Conservation (phyloP, 1,139 yeast species). For the Pneumocystis sp. region DNA sequence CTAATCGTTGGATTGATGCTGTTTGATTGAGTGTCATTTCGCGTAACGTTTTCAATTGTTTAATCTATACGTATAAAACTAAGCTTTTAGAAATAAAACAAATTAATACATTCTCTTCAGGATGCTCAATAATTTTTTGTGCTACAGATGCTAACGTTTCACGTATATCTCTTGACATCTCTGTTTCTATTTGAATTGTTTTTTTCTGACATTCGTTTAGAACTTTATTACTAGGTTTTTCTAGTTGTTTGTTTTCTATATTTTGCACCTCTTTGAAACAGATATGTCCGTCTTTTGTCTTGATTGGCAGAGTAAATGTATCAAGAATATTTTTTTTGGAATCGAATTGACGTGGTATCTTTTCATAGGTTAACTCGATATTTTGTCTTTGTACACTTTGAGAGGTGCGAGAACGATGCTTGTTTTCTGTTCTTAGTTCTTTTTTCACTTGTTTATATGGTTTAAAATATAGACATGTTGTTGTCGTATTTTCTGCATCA, state of each 20-base stretch:
- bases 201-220: constrained; percentile 11
- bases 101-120: constrained; percentile 50
- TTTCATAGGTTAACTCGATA: constrained; percentile 25
- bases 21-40: constrained; percentile 21
- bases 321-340: constrained; percentile 28
- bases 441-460: neutral
- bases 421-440: neutral
- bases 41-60: constrained; percentile 51
- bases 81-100: neutral
- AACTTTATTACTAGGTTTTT: constrained; percentile 15
- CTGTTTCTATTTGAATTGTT: constrained; percentile 15
- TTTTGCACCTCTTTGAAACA: constrained; percentile 34
- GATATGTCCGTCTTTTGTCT: constrained; percentile 52
- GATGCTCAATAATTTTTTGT: constrained; percentile 66
- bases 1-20: constrained; percentile 57
- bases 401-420: neutral
- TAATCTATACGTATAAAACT: constrained; percentile 20
- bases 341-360: constrained; percentile 17
- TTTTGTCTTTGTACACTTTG: constrained; percentile 16
- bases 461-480: neutral
- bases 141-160: constrained; percentile 78
- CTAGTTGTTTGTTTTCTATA: constrained; percentile 18
- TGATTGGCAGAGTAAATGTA: constrained; percentile 71
- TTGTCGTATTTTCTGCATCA: too few relatives aligned
- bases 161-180: constrained; percentile 35